Base-by-base conservation (phyloP, 805 yeast genomes). In the Hanseniaspora hatyaiensis region DNA sequence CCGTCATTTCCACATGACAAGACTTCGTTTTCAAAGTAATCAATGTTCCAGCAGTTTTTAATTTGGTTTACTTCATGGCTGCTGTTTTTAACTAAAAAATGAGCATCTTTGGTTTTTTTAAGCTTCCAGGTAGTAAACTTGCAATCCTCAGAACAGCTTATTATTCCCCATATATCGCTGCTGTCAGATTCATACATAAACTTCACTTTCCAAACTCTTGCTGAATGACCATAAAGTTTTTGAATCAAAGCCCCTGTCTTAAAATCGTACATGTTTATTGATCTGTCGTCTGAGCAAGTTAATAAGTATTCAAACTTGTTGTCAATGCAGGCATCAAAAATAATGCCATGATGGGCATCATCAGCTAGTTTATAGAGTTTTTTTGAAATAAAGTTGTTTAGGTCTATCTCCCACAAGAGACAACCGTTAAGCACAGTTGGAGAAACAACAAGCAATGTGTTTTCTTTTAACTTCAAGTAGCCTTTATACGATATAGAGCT, bases 1-100 rank as follows among this genome's bases (percentile, higher is more conserved):
- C 96, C 96, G 64, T 92, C 98, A 33, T 94, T 94, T 31, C 98
- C 98, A 34, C 95, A 92, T 11, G 95, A 83, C 2, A 80, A 54
- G 43, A 67, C 59, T 18, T 65, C 57, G 0, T 59, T 55, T 28
- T 67, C 69, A 37, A 71, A 69, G 0, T 77, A 69, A 54, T 77
- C 83, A 2, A 81, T 74, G 20, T 85, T 76, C 98, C 97, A 92
- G 1, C 82, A 74, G 57, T 84, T 89, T 59, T 92, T 81, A 3
- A 94, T 96, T 29, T 74, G 69, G 59, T 88, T 96, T 19, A 80
- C 76, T 45, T 82, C 84, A 54, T 74, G 72, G 1, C 77, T 66
- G 9, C 61, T 63, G 0, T 59, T 51, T 45, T 64, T 62, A 2
- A 51, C 50, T 19, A 67, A 47, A 15, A 52, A 47, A 4, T n/a